Percentiles rank a stretch among this genome's conserved stretches.
phyloP scores from a whole-genome alignment of 1,284 basidiomycete genomes.

The Xerocomus nothofagi region DNA sequence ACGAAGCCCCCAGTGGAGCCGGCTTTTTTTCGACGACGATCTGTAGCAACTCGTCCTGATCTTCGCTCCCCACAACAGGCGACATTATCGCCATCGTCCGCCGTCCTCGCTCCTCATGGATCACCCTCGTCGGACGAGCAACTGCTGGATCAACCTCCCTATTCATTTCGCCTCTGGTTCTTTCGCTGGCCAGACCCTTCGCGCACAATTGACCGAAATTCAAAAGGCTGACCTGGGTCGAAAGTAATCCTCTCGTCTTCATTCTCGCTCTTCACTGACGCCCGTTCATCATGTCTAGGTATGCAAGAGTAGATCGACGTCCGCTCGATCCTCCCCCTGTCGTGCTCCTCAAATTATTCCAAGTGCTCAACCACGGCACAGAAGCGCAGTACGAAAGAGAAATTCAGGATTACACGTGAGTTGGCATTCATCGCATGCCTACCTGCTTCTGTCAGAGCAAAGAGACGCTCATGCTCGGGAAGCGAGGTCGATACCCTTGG shows the following conservation, averaged over 20 bases:
- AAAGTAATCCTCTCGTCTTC: slow-evolving; percentile 44
- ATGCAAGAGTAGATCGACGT: slow-evolving; percentile 58
- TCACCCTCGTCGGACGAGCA: slow-evolving; percentile 29
- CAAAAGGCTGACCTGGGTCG: slow-evolving; percentile 65
- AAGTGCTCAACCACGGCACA: slow-evolving; percentile 43
- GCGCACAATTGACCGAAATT: slow-evolving; percentile 59
- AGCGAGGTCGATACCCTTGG: slow-evolving; percentile 51
- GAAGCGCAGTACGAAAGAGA: slow-evolving; percentile 44
- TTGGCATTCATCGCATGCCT: slow-evolving; percentile 1
- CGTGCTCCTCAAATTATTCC: slow-evolving; percentile 51
- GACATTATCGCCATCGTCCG: slow-evolving; percentile 11
- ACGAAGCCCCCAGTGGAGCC: slow-evolving; percentile 9
- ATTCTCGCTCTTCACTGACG: neutral
- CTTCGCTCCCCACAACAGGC: slow-evolving; percentile 5
- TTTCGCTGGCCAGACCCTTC: slow-evolving; percentile 56
- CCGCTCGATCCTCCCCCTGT: slow-evolving; percentile 67
- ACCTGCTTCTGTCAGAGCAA: neutral
- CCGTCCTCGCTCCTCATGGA: slow-evolving; percentile 21
- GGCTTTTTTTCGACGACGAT: slow-evolving; percentile 2
- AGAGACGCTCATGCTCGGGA: slow-evolving; percentile 7
- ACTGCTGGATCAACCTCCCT: slow-evolving; percentile 41
- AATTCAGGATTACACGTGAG: slow-evolving; percentile 48
- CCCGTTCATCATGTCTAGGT: slow-evolving; percentile 37
- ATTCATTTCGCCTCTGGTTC: slow-evolving; percentile 58
- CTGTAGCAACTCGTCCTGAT: slow-evolving; percentile 21